Percentiles rank a stretch among this genome's conserved stretches.
These are phyloP conservation scores for Alternaria infectoria DNA, from an alignment of 2,329 filamentous ascomycete genomes.

Conservation along the genomic window DNA sequence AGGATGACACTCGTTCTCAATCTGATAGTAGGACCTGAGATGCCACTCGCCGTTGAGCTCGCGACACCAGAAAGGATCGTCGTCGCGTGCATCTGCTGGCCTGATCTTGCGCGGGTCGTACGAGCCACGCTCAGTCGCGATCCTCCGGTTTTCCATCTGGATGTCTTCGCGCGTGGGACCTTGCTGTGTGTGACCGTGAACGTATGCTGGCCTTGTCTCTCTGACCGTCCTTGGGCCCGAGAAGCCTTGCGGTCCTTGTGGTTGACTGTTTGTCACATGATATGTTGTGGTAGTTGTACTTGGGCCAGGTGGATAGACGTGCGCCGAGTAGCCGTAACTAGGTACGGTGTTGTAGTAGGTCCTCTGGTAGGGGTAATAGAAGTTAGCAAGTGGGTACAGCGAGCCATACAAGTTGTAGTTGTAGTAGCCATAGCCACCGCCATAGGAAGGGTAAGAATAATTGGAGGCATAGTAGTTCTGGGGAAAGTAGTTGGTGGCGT, in stretches of 20 bases:
- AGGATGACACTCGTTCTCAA: slow-evolving; percentile 47
- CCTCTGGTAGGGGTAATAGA: slow-evolving; percentile 41
- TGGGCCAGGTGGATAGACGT: slow-evolving; percentile 32
- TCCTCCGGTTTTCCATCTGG: slow-evolving; percentile 36
- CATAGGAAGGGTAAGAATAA: slow-evolving; percentile 19
- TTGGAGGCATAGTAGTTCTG: slow-evolving; percentile 18
- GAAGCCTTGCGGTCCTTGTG: slow-evolving; percentile 7
- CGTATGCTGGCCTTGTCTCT: slow-evolving; percentile 20
- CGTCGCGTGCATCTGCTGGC: slow-evolving; percentile 40
- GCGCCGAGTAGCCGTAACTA: slow-evolving; percentile 28
- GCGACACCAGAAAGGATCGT: slow-evolving; percentile 47
- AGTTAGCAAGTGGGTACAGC: slow-evolving; percentile 46
- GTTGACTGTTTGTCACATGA: slow-evolving; percentile 33
- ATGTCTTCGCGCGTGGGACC: slow-evolving; percentile 31
- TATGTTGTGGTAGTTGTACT: slow-evolving; percentile 30
- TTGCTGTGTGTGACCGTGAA: slow-evolving; percentile 7
- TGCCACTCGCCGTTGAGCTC: slow-evolving; percentile 47
- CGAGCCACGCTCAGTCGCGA: slow-evolving; percentile 41
- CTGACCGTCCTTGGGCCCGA: slow-evolving; percentile 6
- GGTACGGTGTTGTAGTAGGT: slow-evolving; percentile 35
- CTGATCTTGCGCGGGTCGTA: slow-evolving; percentile 40
- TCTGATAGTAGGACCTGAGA: slow-evolving; percentile 44
- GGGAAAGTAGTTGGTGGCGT: slow-evolving; percentile 16
- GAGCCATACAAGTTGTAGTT: slow-evolving; percentile 32
- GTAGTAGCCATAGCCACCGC: slow-evolving; percentile 32